Evolutionary conservation across 1,139 yeast genomes (phyloP), one percentile per base, ranked within the genome.

Genomic region (Barnettozyma hawaiiensis): DNA sequence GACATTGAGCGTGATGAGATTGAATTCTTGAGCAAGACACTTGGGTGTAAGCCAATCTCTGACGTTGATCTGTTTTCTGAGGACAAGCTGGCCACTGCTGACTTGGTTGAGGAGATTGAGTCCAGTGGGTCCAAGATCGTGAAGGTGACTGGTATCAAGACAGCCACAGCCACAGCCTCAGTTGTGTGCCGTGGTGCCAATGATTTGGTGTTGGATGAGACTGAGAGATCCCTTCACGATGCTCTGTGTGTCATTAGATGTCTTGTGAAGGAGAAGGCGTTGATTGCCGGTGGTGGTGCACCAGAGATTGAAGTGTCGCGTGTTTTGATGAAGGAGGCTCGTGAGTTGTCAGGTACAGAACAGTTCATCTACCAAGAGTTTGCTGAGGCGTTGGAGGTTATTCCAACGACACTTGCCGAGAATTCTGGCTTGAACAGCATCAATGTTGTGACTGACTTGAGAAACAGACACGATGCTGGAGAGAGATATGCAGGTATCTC

Each of bases 271-370:
- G 92, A 89, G 65, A 85, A 79, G 61, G 97, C 96, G 2, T 72
- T 92, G 59, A 87, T 92, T 66, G 97, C 97, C 12, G 99, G 99
- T 57, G 98, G 99, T 52, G 98, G 98, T 54, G 97, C 98, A 6
- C 96, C 98, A 38, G 99, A 92, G 68, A 80, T 92, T 54, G 98
- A 92, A 69, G 84, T 90, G 14, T 82, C 97, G 6, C 79, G 95
- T 57, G 78, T 79, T 21, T 69, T 92, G 55, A 72, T 78, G 64
- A 81, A 79, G 57, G 97, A 90, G 65, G 75, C 96, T 18, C 76
- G 83, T 49, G 69, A 78, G 37, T 71, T 86, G 51, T 76, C 87
- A 18, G 98, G 99, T 38, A 89, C 90, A 7, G 97, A 92, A 64
- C 94, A 95, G 43, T 82, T 89, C 57, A 94, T 95, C 56, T 92